Evolutionary conservation across 2,329 filamentous ascomycete species (phyloP), one percentile per base, ranked within the genome.

Genomic region (Monosporascus sp.): DNA sequence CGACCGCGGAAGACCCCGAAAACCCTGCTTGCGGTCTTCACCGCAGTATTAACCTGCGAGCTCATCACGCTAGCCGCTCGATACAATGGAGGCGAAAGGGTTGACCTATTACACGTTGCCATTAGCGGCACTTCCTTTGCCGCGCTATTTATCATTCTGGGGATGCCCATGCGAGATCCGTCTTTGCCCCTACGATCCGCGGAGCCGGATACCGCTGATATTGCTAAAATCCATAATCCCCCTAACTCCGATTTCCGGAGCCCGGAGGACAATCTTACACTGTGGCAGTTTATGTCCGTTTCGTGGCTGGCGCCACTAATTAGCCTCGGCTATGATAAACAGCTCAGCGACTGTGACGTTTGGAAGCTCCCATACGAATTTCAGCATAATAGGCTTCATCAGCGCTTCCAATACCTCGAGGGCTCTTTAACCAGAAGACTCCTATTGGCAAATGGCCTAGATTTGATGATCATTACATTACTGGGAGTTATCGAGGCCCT

Each of bases 211-310:
- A 72, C 66, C 3, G 68, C 77, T 8, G 79, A 78, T 1, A 89
- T 92, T 53, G 83, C 84, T 50, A 70, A 72, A 17, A 75, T 82
- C 2, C 83, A 79, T 50, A 72, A 76, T 18, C 58, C 70, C 5
- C 83, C 88, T 1, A 85, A 78, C 0, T 76, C 72, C 3, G 69
- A 76, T 2, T 72, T 88, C n/a, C 86, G 90, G 51, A 83, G 80
- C 38, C 77, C 91, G 0, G 91, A 96, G 67, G 91, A 96, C 61
- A 84, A 88, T 57, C 68, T 96, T 24, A 88, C 80, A 0, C 74
- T 92, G 1, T 91, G 89, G 80, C 88, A 92, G 60, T 96, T 90
- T 71, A 88, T 93, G 81, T 86, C 83, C 6, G 87, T 96, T 27
- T 88, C 83, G 0, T 96, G 91, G 91, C 86, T 96, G 72, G 75